Evolutionary conservation across 2,329 filamentous ascomycete species (phyloP).

Genomic region (Fusarium burgessii): DNA sequence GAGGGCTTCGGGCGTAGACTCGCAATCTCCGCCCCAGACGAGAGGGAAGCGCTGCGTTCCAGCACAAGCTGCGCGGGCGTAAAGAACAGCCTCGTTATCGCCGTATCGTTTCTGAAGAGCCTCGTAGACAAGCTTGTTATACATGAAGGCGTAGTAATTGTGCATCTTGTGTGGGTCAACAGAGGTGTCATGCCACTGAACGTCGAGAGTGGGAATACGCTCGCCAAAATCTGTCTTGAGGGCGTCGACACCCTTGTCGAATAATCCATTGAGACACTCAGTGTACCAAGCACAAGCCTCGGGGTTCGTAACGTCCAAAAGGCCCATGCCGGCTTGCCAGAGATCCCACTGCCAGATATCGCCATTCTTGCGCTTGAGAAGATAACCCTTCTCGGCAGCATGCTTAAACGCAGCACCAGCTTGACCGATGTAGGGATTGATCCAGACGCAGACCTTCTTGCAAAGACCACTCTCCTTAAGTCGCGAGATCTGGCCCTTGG

Average conservation of each 20-base stretch:
- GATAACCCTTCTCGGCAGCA: slow-evolving; percentile 74
- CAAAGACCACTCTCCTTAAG: slow-evolving; percentile 72
- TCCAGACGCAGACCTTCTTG: slow-evolving; percentile 79
- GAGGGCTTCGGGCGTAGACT: slow-evolving; percentile 79
- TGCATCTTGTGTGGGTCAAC: slow-evolving; percentile 76
- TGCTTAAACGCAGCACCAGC: slow-evolving; percentile 74
- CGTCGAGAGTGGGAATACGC: slow-evolving; percentile 73
- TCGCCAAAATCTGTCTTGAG: slow-evolving; percentile 85
- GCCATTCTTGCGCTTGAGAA: slow-evolving; percentile 76
- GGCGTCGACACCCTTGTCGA: slow-evolving; percentile 76
- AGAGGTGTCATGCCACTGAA: slow-evolving; percentile 71
- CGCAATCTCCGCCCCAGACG: slow-evolving; percentile 81
- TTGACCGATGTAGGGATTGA: slow-evolving; percentile 80
- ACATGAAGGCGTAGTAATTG: slow-evolving; percentile 81
- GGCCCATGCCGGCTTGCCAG: slow-evolving; percentile 82
- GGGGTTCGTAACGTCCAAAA: slow-evolving; percentile 81
- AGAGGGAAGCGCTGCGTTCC: slow-evolving; percentile 78
- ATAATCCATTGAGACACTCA: slow-evolving; percentile 70
- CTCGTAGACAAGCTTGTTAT: slow-evolving; percentile 78
- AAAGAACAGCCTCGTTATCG: slow-evolving; percentile 69
- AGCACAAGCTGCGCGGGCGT: slow-evolving; percentile 74
- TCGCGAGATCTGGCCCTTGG: slow-evolving; percentile 71
- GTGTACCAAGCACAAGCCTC: slow-evolving; percentile 74
- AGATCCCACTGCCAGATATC: slow-evolving; percentile 82
- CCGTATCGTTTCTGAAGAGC: slow-evolving; percentile 68